A percentile compares a stretch with the other conserved stretches of the same genome.
These are phyloP conservation scores for Fusarium chuoi DNA, from an alignment of 2,329 filamentous ascomycete species.

Conservation along the genomic window DNA sequence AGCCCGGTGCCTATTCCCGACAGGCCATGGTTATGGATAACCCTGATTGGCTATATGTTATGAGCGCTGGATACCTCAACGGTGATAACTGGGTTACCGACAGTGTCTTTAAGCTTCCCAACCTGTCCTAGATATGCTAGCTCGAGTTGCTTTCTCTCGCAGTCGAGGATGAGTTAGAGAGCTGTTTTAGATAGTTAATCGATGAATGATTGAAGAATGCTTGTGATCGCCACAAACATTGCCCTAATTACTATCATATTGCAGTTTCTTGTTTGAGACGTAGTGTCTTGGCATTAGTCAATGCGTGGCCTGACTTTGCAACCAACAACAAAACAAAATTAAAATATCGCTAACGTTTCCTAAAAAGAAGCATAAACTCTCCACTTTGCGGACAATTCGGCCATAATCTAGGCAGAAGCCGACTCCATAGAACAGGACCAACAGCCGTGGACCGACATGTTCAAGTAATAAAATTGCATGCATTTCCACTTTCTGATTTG, in stretches of 20 bases:
- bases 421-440: background rate
- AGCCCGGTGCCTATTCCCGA: constrained; percentile 17
- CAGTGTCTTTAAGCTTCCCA: constrained; percentile 14
- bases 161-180: fast-evolving
- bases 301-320: background rate
- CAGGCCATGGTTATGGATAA: constrained; percentile 14
- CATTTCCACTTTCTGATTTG: fast-evolving
- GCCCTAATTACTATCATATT: background rate
- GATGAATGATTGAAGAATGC: fast-evolving
- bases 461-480: background rate
- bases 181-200: fast-evolving
- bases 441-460: background rate
- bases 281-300: background rate
- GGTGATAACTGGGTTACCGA: constrained; percentile 9
- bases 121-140: background rate
- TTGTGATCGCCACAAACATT: background rate
- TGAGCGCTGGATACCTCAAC: constrained; percentile 3
- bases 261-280: fast-evolving
- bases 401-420: background rate
- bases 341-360: background rate
- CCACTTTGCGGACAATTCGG: background rate
- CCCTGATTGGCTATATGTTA: constrained; percentile 8
- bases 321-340: background rate
- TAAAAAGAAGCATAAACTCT: background rate
- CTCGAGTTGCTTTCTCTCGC: background rate